Evolutionary conservation across 2,329 filamentous ascomycete genomes (phyloP), one percentile per base, ranked within the genome.

Genomic region (Amauroascus verrucosus): DNA sequence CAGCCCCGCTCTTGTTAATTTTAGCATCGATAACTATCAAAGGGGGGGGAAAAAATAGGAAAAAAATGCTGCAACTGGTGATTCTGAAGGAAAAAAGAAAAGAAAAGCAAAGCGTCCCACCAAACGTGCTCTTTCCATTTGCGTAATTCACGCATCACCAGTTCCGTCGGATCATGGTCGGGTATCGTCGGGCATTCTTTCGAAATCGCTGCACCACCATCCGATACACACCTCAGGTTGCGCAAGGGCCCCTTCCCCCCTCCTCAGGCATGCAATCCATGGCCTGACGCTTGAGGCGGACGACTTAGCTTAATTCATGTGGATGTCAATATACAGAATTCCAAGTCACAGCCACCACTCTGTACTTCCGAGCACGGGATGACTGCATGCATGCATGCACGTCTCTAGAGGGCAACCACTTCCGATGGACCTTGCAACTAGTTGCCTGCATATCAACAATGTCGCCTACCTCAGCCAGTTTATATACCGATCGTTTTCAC

Each of bases 141-240:
- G 47, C 33, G 18, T 28, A 28, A 16, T n/a, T 13, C 47, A 40
- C n/a, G 16, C 47, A 28, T n/a, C 24, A 20, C 28, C 35, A 1
- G 28, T 20, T n/a, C 24, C 48, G 43, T 32, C 37, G 35, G 14
- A 13, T 22, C 22, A 32, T 43, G 11, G 18, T 51, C 48, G 48
- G 48, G 48, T 51, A 51, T 16, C 48, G 35, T 43, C 48, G 48
- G 48, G 28, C 48, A 43, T 43, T 9, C n/a, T n/a, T n/a, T n/a
- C 41, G 18, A 13, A 49, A 18, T 51, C 48, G 37, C 37, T 50
- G 48, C 48, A 41, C 38, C 38, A 51, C 38, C 48, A 40, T 35
- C 26, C 48, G 11, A n/a, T 16, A 43, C 48, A 14, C 7, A 16
- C 26, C 24, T 44, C 48, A 32, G n/a, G 16, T 35, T 51, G 28